Percentiles rank a stretch among this genome's conserved stretches.
Evolutionary conservation across 345 rosid species (phyloP).

Genomic region (Linum trigynum): DNA sequence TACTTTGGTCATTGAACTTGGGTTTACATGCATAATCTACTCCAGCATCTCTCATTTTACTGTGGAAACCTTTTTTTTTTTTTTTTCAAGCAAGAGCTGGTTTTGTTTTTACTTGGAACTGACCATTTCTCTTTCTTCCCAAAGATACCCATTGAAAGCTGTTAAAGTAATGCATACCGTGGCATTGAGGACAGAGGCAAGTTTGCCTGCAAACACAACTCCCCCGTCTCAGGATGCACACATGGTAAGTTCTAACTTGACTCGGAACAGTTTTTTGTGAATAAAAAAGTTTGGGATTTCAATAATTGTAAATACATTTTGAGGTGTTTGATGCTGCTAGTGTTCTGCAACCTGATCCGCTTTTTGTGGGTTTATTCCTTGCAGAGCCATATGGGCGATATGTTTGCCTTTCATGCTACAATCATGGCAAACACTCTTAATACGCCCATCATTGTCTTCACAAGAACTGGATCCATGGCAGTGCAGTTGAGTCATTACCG

Average conservation of each 20-base stretch:
- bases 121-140: neutral
- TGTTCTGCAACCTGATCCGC: constrained; percentile 11
- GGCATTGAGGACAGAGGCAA: constrained; percentile 80
- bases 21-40: too few relatives aligned
- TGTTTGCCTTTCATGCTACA: constrained; percentile 94
- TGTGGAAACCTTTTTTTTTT: too few relatives aligned
- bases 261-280: neutral
- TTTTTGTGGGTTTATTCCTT: constrained; percentile 11
- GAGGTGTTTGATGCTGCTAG: neutral
- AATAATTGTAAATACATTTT: neutral
- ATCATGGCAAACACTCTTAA: constrained; percentile 84
- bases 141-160: constrained; percentile 83
- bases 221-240: constrained; percentile 39
- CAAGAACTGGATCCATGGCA: constrained; percentile 96
- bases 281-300: neutral
- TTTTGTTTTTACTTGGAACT: neutral
- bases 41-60: too few relatives aligned
- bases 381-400: constrained; percentile 89
- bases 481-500: constrained; percentile 73
- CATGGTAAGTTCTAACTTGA: constrained; percentile 40
- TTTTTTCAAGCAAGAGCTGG: too few relatives aligned
- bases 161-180: constrained; percentile 94
- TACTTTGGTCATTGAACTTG: too few relatives aligned
- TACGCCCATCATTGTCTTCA: constrained; percentile 76
- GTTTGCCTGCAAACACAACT: constrained; percentile 45